Evolutionary conservation across 306 rosid genomes (phyloP).

Genomic region (Castanea mollissima): DNA sequence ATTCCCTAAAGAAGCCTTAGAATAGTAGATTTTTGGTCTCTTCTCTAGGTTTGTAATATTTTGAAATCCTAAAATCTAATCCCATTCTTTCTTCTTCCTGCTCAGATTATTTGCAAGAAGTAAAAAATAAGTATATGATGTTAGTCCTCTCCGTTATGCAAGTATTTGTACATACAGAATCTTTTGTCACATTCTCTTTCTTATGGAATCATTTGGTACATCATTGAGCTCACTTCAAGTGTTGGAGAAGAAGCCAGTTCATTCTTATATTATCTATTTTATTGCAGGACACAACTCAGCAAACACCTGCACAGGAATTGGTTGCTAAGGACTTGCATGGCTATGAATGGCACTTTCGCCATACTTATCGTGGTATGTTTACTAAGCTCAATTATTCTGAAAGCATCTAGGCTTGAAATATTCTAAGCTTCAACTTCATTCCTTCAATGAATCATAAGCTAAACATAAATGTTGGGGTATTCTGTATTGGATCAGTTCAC

Average conservation of each 20-base stretch:
- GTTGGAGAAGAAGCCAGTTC: background rate
- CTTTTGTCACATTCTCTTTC: background rate
- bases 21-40: background rate
- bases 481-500: background rate
- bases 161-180: background rate
- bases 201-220: background rate
- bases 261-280: slow-evolving; percentile 16
- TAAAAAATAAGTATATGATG: background rate
- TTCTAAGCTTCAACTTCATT: background rate
- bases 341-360: slow-evolving; percentile 64
- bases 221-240: background rate
- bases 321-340: slow-evolving; percentile 70
- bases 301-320: slow-evolving; percentile 55
- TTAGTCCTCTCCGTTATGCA: background rate
- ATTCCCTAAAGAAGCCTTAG: background rate
- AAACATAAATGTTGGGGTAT: background rate
- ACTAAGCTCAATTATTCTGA: background rate
- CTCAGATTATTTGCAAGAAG: background rate
- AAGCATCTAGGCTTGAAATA: background rate
- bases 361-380: slow-evolving; percentile 56
- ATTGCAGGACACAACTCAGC: slow-evolving; percentile 58
- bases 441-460: background rate
- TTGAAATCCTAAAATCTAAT: background rate
- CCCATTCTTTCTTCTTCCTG: background rate
- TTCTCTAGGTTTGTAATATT: background rate